A percentile compares a stretch with the other conserved stretches of the same genome.
Evolutionary conservation across 495 filamentous ascomycete genomes (phyloP).

Genomic region (Filosporella fistucella): DNA sequence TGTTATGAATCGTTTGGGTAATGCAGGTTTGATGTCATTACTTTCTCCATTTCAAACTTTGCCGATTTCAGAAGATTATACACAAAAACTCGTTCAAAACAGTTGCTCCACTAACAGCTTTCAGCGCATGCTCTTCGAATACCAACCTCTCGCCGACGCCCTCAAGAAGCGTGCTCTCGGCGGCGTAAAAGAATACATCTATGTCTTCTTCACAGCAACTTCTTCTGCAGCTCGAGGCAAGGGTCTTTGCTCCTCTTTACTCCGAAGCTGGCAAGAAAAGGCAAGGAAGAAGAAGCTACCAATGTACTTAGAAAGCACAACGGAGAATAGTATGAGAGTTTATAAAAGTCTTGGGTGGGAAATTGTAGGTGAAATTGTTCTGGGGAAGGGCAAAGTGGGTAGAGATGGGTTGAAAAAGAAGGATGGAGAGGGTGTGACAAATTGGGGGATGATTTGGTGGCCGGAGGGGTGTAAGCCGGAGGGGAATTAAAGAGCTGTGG

Average conservation of each 20-base stretch:
- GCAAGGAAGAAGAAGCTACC: conserved; percentile 8
- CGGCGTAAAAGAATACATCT: conserved; percentile 5
- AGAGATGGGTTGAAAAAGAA: neutral
- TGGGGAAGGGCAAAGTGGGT: conserved; percentile 16
- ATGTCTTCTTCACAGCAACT: conserved; percentile 15
- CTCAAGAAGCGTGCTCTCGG: neutral
- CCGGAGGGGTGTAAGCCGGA: too few species aligned
- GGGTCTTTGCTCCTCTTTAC: conserved; percentile 3
- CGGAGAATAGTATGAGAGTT: neutral
- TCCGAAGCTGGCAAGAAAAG: conserved; percentile 7
- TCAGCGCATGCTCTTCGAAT: conserved; percentile 1
- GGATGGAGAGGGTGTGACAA: conserved; percentile 9
- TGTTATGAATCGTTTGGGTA: too few species aligned
- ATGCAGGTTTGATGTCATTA: neutral
- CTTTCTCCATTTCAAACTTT: neutral
- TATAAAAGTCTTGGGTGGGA: conserved; percentile 13
- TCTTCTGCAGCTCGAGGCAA: neutral
- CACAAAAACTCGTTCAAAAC: neutral
- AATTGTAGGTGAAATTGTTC: conserved; percentile 2
- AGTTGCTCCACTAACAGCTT: neutral
- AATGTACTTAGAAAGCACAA: conserved; percentile 19
- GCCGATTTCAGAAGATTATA: neutral
- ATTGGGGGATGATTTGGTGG: conserved; percentile 19
- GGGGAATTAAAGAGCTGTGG: too few species aligned
- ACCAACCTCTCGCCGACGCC: neutral